A percentile compares a stretch with the other conserved stretches of the same genome.
These are phyloP conservation scores for Coemansia furcata DNA, from an alignment of 192 early-diverging fungal genomes.

Conservation along the genomic window DNA sequence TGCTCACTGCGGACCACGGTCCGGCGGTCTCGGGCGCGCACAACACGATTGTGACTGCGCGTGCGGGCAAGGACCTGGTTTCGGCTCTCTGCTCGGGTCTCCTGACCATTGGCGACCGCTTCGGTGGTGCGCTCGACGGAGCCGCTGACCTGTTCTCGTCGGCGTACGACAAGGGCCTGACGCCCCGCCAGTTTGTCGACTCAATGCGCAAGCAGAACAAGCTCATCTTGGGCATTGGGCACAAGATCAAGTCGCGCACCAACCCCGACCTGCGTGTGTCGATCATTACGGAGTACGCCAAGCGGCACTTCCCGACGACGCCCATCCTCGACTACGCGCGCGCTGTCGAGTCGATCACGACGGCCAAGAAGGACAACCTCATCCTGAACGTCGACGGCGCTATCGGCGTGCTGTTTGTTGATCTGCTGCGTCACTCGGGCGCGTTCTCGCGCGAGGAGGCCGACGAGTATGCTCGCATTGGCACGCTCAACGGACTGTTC, in stretches of 20 bases:
- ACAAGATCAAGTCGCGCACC: constrained; percentile 99
- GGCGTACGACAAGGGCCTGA: constrained; percentile 91
- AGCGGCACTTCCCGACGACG: constrained; percentile 78
- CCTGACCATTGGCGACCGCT: constrained; percentile 96
- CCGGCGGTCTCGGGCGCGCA: constrained; percentile 94
- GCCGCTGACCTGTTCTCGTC: constrained; percentile 88
- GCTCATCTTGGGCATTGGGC: constrained; percentile 97
- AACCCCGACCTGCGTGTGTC: constrained; percentile 97
- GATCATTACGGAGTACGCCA: constrained; percentile 92
- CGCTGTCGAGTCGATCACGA: constrained; percentile 93
- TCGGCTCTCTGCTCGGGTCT: constrained; percentile 93
- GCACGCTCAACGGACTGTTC: constrained; percentile 95
- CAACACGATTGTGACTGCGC: constrained; percentile 88
- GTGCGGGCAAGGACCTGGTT: constrained; percentile 97
- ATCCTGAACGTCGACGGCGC: constrained; percentile 95
- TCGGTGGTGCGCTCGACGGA: constrained; percentile 96
- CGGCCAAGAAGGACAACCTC: constrained; percentile 97
- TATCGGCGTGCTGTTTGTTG: constrained; percentile 94
- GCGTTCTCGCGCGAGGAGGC: constrained; percentile 93
- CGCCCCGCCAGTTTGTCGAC: constrained; percentile 92
- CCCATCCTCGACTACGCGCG: constrained; percentile 93
- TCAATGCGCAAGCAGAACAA: constrained; percentile 95
- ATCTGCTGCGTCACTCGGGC: constrained; percentile 86
- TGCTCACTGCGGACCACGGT: constrained; percentile 99
- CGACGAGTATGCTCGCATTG: constrained; percentile 94